Evolutionary conservation across 2,329 filamentous ascomycete species (phyloP), one percentile per base, ranked within the genome.

Genomic region (Alternaria ventricosa): DNA sequence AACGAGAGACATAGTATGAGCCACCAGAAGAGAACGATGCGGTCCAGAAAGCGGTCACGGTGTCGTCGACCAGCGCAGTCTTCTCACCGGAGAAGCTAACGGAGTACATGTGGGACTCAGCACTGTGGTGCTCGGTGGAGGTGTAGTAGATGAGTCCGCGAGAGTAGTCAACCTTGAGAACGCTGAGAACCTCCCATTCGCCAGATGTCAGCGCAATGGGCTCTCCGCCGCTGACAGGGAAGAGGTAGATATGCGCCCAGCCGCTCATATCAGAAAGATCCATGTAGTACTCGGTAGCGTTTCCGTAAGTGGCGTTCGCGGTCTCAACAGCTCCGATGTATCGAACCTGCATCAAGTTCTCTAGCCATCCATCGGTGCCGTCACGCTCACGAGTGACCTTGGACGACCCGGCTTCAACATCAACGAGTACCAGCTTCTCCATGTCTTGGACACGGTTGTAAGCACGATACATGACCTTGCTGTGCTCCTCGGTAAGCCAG

Each of bases 381-480:
- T 90, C 85, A 4, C 88, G 84, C 74, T 89, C 83, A 8, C 87
- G 86, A 13, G 87, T 81, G 1, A 85, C 75, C 8, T 74, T 82
- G 10, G 85, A 85, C 0, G 80, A 78, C 2, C 81, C 77, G 3
- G 82, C 80, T 2, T 81, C 79, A 1, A 86, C 83, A 64, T 90
- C 83, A 4, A 92, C 87, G 0, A 87, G 78, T 2, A 92, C 84
- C 13, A 90, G 81, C 64, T 88, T 89, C 61, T 90, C 88, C 2
- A 83, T 78, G 66, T 91, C 88, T 71, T 92, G 90, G 0, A 91
- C 88, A 5, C 90, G 87, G 75, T 92, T 91, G 80, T 87, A 92
- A 0, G 87, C 87, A 12, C 89, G 86, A 77, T 90, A 89, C 41
- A 90, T 83, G 43, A 92, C 82, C 44, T 84, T 85, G n/a, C 84